A percentile compares a stretch with the other conserved stretches of the same genome.
Conservation (phyloP, 1,139 yeast genomes). For the Taphrina wiesneri region DNA sequence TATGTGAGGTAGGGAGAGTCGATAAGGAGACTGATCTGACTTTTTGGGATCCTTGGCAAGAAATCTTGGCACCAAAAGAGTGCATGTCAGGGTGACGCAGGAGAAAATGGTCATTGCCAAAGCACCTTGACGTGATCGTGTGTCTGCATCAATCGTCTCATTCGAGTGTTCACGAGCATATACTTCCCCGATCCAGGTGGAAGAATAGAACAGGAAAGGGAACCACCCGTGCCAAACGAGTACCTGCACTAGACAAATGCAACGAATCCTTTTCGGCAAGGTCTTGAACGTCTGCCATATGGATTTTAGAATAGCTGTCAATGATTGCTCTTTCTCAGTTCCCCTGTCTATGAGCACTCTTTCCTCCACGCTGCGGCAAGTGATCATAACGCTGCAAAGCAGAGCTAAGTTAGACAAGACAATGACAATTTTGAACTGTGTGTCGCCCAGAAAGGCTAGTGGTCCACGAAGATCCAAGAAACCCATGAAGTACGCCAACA, state of each 20-base stretch:
- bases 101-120: slow-evolving; percentile 48
- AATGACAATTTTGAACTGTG: slow-evolving; percentile 57
- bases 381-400: slow-evolving; percentile 47
- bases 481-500: slow-evolving; percentile 56
- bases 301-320: slow-evolving; percentile 9
- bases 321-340: slow-evolving; percentile 42
- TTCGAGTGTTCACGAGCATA: slow-evolving; percentile 42
- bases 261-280: slow-evolving; percentile 51
- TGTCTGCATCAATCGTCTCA: slow-evolving; percentile 36
- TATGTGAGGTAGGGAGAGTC: slow-evolving; percentile 5
- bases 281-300: slow-evolving; percentile 44
- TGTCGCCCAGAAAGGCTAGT: slow-evolving; percentile 49
- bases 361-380: slow-evolving; percentile 51
- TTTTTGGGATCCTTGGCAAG: slow-evolving; percentile 42
- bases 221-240: slow-evolving; percentile 56
- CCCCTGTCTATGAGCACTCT: slow-evolving; percentile 49
- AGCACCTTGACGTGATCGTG: slow-evolving; percentile 40
- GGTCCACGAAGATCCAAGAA: slow-evolving; percentile 48
- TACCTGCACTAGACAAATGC: slow-evolving; percentile 52
- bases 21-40: neutral
- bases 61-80: slow-evolving; percentile 42
- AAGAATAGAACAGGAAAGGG: slow-evolving; percentile 55
- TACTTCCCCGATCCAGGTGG: slow-evolving; percentile 51
- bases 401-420: slow-evolving; percentile 51
- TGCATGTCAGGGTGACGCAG: slow-evolving; percentile 45